Percentiles rank a stretch among this genome's conserved stretches.
Conservation (phyloP, 768 basidiomycete genomes). For the Pisolithus sp. region DNA sequence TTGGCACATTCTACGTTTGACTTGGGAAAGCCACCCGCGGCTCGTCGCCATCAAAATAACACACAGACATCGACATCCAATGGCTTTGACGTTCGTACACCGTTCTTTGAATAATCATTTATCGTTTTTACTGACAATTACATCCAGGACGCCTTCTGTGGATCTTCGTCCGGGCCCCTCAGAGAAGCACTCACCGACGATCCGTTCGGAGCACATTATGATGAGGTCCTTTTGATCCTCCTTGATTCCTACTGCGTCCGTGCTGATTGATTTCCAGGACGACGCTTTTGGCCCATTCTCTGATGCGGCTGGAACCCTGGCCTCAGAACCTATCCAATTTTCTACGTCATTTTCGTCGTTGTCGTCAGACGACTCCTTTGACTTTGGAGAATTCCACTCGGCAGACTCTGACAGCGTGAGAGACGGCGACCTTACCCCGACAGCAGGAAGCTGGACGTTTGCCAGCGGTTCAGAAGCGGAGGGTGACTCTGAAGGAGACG, state of each 20-base stretch:
- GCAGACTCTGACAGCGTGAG: constrained; percentile 24
- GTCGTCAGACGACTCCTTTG: constrained; percentile 65
- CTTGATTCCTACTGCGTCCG: constrained; percentile 2
- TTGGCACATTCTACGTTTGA: constrained; percentile 71
- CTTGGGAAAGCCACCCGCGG: constrained; percentile 42
- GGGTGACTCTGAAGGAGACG: constrained; percentile 27
- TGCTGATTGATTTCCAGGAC: constrained; percentile 27
- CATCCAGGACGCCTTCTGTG: constrained; percentile 47
- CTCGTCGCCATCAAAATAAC: constrained; percentile 40
- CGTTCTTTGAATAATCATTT: not conserved
- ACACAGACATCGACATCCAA: constrained; percentile 37
- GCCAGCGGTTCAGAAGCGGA: constrained; percentile 35
- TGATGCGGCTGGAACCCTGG: constrained; percentile 45
- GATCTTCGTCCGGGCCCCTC: constrained; percentile 26
- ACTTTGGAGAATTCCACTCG: constrained; percentile 75
- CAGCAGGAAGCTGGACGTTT: constrained; percentile 66
- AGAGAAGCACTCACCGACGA: constrained; percentile 37
- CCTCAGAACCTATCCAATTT: constrained; percentile 50
- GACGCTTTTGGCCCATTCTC: constrained; percentile 81
- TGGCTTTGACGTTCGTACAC: constrained; percentile 50
- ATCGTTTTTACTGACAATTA: not conserved
- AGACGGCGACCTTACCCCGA: constrained; percentile 52
- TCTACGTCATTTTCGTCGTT: constrained; percentile 42
- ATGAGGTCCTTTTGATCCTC: constrained; percentile 39
- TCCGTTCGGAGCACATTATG: constrained; percentile 41